Evolutionary conservation across 192 early-diverging fungal species (phyloP).

Genomic region (Gamsiella multidivaricata): DNA sequence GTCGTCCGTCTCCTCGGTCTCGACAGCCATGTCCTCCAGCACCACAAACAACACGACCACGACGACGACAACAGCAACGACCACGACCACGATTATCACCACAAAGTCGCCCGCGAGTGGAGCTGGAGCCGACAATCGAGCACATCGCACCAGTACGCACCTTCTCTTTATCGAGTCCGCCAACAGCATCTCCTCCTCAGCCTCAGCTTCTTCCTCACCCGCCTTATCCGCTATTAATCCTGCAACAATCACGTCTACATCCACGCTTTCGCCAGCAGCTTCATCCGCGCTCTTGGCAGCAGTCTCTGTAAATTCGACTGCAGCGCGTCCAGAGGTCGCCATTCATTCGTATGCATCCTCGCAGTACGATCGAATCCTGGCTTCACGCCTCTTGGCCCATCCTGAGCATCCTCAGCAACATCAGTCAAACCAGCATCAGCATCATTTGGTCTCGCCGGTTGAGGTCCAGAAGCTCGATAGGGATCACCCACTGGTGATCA

Average conservation of each 20-base stretch:
- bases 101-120: slow-evolving; percentile 4
- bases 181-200: background rate
- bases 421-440: background rate
- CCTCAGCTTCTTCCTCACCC: background rate
- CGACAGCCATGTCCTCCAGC: background rate
- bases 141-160: slow-evolving; percentile 15
- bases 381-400: no score
- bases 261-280: background rate
- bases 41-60: background rate
- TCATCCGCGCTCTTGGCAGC: background rate
- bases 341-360: slow-evolving; percentile 6
- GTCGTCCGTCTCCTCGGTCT: slow-evolving; percentile 16
- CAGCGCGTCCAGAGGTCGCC: slow-evolving; percentile 16
- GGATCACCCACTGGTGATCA: slow-evolving; percentile 68
- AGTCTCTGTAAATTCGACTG: background rate
- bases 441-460: background rate
- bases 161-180: background rate
- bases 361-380: slow-evolving; percentile 2
- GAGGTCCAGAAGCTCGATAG: slow-evolving; percentile 39
- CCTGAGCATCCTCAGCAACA: no score
- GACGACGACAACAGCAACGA: background rate
- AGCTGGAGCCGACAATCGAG: slow-evolving; percentile 10
- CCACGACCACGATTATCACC: background rate
- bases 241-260: background rate
- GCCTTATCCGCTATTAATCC: background rate